These are phyloP conservation scores for Panellus pusillus DNA, from an alignment of 768 basidiomycete genomes.

Conservation along the genomic window DNA sequence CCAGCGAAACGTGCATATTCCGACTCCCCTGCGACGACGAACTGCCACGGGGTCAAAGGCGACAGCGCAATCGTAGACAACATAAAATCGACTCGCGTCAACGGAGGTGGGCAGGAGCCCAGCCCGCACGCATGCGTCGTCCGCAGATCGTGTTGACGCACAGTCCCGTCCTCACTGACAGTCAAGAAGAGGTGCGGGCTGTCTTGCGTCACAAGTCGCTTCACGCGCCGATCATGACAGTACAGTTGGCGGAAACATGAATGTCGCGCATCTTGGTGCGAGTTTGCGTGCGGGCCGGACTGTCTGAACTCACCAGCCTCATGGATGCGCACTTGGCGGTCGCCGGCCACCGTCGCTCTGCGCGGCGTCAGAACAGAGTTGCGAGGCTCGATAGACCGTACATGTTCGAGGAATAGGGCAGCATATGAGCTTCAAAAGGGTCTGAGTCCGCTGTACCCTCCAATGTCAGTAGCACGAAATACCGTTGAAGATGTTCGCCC, in stretches of 20 bases:
- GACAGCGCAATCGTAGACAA: slow-evolving; percentile 77
- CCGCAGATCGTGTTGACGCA: slow-evolving; percentile 85
- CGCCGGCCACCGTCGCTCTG: slow-evolving; percentile 74
- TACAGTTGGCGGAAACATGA: slow-evolving; percentile 54
- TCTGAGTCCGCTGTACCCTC: too few species aligned
- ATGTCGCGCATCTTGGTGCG: slow-evolving; percentile 44
- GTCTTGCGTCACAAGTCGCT: slow-evolving; percentile 77
- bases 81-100: slow-evolving; percentile 63
- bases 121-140: slow-evolving; percentile 62
- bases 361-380: slow-evolving; percentile 5
- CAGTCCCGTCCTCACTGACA: slow-evolving; percentile 87
- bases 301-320: slow-evolving; percentile 54
- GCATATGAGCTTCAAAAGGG: slow-evolving; percentile 50
- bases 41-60: slow-evolving; percentile 76
- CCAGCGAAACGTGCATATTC: slow-evolving; percentile 56
- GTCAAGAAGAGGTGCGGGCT: slow-evolving; percentile 76
- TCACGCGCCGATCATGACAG: slow-evolving; percentile 74
- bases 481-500: slow-evolving; percentile 77
- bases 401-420: slow-evolving; percentile 80
- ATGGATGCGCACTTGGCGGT: slow-evolving; percentile 75
- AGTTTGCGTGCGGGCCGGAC: slow-evolving; percentile 41
- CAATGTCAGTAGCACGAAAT: too few species aligned
- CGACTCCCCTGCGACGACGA: slow-evolving; percentile 82
- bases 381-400: slow-evolving; percentile 17
- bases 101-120: slow-evolving; percentile 64